Percentiles rank a stretch among this genome's conserved stretches.
These are phyloP conservation scores for Solanum sejunctum DNA, from an alignment of 257 asterid genomes.

Conservation along the genomic window DNA sequence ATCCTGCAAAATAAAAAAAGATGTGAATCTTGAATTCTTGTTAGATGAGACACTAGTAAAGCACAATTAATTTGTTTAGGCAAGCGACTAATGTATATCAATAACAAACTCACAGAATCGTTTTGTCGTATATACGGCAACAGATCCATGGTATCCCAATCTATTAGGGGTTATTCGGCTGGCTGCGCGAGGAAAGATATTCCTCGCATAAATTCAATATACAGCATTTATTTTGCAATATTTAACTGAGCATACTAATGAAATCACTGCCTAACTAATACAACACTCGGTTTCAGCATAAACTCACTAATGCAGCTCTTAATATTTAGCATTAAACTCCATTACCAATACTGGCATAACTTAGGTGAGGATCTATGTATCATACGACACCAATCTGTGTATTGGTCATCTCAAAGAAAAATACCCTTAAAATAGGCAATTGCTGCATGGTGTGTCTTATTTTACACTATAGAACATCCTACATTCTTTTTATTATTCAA, in stretches of 20 bases:
- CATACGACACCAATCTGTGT: neutral
- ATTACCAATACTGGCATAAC: neutral
- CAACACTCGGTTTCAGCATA: neutral
- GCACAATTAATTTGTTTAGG: neutral
- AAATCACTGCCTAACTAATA: neutral
- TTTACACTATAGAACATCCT: neutral
- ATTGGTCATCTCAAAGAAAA: neutral
- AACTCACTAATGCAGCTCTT: neutral
- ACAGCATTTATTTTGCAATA: neutral
- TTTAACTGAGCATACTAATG: neutral
- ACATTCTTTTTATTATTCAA: neutral
- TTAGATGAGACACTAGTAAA: neutral
- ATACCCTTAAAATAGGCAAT: neutral
- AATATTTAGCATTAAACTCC: neutral
- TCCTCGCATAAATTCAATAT: neutral
- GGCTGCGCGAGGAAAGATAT: neutral
- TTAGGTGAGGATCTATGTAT: neutral
- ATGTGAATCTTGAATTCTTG: neutral
- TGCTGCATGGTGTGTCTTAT: neutral
- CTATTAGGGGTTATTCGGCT: neutral
- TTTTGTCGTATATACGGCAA: neutral
- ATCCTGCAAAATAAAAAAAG: conserved; percentile 38
- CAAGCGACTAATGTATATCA: neutral
- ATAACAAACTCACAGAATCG: neutral
- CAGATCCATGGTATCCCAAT: neutral